These are phyloP conservation scores for Grosmannia huntii DNA, from an alignment of 2,329 filamentous ascomycete genomes.

Conservation along the genomic window DNA sequence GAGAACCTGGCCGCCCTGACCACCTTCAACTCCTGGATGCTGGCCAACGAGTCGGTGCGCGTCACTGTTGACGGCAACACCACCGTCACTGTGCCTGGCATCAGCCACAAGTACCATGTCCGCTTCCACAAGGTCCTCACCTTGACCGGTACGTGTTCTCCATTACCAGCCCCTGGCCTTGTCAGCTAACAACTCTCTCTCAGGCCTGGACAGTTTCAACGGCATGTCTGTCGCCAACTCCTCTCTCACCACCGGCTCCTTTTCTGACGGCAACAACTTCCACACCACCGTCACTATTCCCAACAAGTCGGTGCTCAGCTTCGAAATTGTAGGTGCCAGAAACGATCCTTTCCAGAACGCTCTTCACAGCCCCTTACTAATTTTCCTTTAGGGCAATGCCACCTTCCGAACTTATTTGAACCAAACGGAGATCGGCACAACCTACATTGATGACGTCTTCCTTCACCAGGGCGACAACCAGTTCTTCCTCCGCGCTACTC, in stretches of 20 bases:
- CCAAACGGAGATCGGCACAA: constrained; percentile 36
- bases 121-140: constrained; percentile 43
- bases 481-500: constrained; percentile 38
- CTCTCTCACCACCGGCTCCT: constrained; percentile 27
- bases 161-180: background rate
- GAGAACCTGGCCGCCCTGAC: constrained; percentile 34
- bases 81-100: constrained; percentile 34
- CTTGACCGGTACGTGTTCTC: constrained; percentile 23
- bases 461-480: constrained; percentile 47
- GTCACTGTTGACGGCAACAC: constrained; percentile 41
- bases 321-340: constrained; percentile 42
- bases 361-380: background rate
- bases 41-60: constrained; percentile 35
- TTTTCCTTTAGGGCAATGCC: constrained; percentile 39
- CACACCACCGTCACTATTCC: constrained; percentile 45
- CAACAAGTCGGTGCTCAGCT: constrained; percentile 50
- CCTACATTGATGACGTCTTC: constrained; percentile 44
- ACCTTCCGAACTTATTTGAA: constrained; percentile 47
- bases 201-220: constrained; percentile 39
- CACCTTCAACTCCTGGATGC: constrained; percentile 41
- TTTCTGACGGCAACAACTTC: constrained; percentile 44
- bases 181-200: background rate
- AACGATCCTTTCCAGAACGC: background rate
- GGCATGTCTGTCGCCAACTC: constrained; percentile 40
- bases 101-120: constrained; percentile 34